Evolutionary conservation across 2,329 filamentous ascomycete genomes (phyloP).

Genomic region (Aspergillus neoniger): DNA sequence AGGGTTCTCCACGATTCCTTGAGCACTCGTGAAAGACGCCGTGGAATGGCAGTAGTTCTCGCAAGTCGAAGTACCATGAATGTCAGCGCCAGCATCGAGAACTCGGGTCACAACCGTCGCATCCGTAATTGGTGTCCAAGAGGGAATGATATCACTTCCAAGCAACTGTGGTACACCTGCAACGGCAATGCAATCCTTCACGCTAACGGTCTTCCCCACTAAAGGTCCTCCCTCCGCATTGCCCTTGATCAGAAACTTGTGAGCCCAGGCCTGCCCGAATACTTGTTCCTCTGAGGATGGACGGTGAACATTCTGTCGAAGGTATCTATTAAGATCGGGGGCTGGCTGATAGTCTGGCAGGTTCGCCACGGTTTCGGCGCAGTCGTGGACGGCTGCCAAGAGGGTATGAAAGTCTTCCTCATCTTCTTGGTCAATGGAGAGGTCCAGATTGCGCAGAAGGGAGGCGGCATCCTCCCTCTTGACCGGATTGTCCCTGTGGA

Average conservation of each 20-base stretch:
- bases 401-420: conserved; percentile 51
- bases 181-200: conserved; percentile 60
- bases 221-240: conserved; percentile 30
- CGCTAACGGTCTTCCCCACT: conserved; percentile 50
- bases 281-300: conserved; percentile 46
- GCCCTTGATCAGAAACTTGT: conserved; percentile 51
- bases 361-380: conserved; percentile 47
- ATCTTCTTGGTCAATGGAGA: conserved; percentile 41
- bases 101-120: conserved; percentile 56
- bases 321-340: conserved; percentile 47
- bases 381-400: conserved; percentile 55
- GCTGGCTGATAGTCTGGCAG: conserved; percentile 52
- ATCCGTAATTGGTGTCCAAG: conserved; percentile 56
- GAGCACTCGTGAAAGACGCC: conserved; percentile 32
- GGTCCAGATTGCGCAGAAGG: conserved; percentile 39
- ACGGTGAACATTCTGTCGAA: conserved; percentile 48
- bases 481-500: conserved; percentile 42
- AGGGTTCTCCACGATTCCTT: conserved; percentile 32
- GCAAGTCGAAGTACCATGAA: conserved; percentile 55
- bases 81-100: conserved; percentile 53
- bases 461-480: conserved; percentile 43
- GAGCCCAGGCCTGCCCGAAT: conserved; percentile 55
- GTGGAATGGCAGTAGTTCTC: conserved; percentile 54
- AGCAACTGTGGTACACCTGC: conserved; percentile 57
- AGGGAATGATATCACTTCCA: conserved; percentile 53